phyloP scores from a whole-genome alignment of 106 monocot species.

The Phalaenopsis aphrodite region DNA sequence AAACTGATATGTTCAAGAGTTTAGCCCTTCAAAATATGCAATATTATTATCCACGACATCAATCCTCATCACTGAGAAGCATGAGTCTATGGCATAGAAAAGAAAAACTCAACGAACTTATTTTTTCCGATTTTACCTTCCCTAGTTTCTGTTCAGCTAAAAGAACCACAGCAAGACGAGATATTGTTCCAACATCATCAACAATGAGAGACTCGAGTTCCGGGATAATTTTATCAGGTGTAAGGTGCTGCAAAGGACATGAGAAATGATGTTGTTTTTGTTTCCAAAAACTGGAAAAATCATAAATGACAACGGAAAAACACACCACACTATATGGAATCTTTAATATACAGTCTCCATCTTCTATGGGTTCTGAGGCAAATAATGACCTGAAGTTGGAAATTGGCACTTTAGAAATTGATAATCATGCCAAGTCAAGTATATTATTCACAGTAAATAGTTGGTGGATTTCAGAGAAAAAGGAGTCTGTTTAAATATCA shows the following conservation, averaged over 20 bases:
- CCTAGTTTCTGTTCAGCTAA: conserved; percentile 59
- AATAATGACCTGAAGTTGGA: conserved; percentile 49
- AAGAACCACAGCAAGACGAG: conserved; percentile 52
- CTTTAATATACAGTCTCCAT: conserved; percentile 72
- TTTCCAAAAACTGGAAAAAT: not conserved
- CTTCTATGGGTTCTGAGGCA: conserved; percentile 47
- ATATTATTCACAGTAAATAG: too few relatives aligned
- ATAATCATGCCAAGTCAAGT: too few relatives aligned
- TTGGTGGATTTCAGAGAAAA: too few relatives aligned
- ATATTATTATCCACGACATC: not conserved
- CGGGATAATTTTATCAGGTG: conserved; percentile 29
- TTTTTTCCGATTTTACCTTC: conserved; percentile 22
- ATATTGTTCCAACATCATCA: conserved; percentile 35
- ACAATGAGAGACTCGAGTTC: conserved; percentile 34
- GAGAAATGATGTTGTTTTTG: not conserved
- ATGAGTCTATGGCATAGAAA: not conserved
- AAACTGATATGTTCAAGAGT: not conserved
- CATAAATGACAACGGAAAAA: not conserved
- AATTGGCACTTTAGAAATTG: not conserved
- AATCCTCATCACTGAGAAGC: not conserved
- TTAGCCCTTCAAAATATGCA: not conserved
- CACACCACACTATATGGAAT: conserved; percentile 77
- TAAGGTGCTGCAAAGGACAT: conserved; percentile 51
- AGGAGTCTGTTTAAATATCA: too few relatives aligned
- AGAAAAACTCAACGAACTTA: not conserved